Base-by-base conservation (phyloP, 2,329 filamentous ascomycete species). In the Fusarium equiseti region DNA sequence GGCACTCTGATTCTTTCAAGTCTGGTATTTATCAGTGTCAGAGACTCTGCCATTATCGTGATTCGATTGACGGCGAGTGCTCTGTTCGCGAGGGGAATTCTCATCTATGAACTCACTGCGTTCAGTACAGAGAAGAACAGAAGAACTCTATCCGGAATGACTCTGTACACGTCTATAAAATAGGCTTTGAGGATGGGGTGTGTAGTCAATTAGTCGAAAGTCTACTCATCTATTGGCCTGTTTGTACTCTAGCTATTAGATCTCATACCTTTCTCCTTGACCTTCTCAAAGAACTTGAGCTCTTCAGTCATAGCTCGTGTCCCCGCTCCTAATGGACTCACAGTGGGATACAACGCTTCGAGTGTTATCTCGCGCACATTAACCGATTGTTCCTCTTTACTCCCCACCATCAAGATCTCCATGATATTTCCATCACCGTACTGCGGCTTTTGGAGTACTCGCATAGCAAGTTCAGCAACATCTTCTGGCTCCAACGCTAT, bases 371-470 rank as follows among this genome's bases (percentile, higher is more conserved):
- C 67, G 2, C 55, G 48, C 1, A 63, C 45, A 38, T 60, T 20
- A 6, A 71, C 42, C 4, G 31, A 22, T 1, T 26, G 64, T 4
- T 62, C 27, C 0, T 71, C 64, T 4, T 57, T 63, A 11, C 54
- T 60, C 3, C 60, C 60, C 5, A 60, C 40, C 15, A 59, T 53
- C 65, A 71, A 62, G 5, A 52, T 50, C 40, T 71, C 70, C 8
- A 71, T 20, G 1, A 71, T 64, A 12, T 70, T 66, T 7, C 70
- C 68, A 6, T 70, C 44, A 1, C 68, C 70, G 8, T 69, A 71
- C 9, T 72, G 27, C 0, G 65, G 42, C 4, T 71, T 59, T n/a
- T 46, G 44, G 6, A 72, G 51, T 1, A 67, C 59, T 1, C 13
- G 16, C 16, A 71, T 24, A 4, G 45, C 48, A 4, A 69, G 24